Evolutionary conservation across 768 basidiomycete species (phyloP).

Genomic region (Tylopilus plumbeoviolaceoides): DNA sequence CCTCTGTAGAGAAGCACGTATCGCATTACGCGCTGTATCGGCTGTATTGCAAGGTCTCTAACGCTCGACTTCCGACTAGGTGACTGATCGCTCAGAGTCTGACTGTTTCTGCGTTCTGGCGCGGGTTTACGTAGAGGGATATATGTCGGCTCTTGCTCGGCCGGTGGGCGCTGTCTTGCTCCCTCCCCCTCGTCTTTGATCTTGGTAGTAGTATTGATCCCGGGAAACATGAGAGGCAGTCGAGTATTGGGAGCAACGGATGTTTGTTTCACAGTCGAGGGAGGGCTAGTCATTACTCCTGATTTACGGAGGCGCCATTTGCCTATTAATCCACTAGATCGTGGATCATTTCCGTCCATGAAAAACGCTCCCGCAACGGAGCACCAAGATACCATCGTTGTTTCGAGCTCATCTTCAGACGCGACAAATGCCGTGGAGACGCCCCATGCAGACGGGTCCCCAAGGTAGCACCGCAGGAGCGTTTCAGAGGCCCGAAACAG

Average conservation of each 20-base stretch:
- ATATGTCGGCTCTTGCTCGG: not conserved
- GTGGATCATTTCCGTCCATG: conserved; percentile 14
- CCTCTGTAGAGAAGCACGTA: conserved; percentile 61
- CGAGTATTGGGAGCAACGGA: conserved; percentile 9
- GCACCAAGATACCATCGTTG: conserved; percentile 53
- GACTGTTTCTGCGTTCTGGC: not conserved
- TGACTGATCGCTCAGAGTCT: not conserved
- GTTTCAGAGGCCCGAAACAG: conserved; percentile 49
- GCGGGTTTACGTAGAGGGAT: not conserved
- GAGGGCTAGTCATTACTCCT: conserved; percentile 4
- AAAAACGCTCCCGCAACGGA: conserved; percentile 36
- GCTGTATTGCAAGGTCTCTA: conserved; percentile 60
- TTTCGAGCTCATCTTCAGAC: conserved; percentile 48
- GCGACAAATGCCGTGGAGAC: conserved; percentile 58
- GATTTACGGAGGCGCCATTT: conserved; percentile 26
- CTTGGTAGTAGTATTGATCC: conserved; percentile 1
- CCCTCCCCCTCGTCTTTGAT: conserved; percentile 6
- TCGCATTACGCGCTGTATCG: conserved; percentile 59
- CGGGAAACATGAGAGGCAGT: conserved; percentile 11
- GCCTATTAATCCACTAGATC: conserved; percentile 8
- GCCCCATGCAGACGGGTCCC: conserved; percentile 64
- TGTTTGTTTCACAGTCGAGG: conserved; percentile 3
- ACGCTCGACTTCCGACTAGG: conserved; percentile 31
- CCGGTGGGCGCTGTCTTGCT: not conserved
- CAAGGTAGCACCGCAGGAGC: conserved; percentile 48